These are phyloP conservation scores for Colletotrichum viniferum DNA, from an alignment of 2,329 filamentous ascomycete genomes.

Conservation along the genomic window DNA sequence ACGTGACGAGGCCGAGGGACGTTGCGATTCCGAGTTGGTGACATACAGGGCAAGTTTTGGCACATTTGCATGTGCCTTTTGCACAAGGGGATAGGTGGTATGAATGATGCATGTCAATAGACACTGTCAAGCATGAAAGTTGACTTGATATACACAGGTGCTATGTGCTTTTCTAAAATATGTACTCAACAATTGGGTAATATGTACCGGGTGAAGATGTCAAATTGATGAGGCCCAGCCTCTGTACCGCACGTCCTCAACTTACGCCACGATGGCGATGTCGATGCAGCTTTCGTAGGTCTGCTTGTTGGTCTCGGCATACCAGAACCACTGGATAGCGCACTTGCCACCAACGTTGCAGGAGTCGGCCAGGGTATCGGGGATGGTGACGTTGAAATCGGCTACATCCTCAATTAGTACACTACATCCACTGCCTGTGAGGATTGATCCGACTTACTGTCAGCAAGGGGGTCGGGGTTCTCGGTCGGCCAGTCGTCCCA, in stretches of 20 bases:
- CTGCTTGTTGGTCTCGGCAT: constrained; percentile 58
- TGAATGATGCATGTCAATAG: neutral
- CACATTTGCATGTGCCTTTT: neutral
- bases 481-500: constrained; percentile 36
- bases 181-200: neutral
- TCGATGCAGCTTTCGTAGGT: constrained; percentile 69
- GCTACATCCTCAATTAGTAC: constrained; percentile 32
- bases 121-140: neutral
- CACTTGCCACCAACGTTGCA: constrained; percentile 54
- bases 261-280: constrained; percentile 39
- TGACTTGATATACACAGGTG: neutral
- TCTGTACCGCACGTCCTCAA: neutral
- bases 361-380: constrained; percentile 44
- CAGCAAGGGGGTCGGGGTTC: constrained; percentile 20
- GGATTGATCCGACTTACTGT: constrained; percentile 22
- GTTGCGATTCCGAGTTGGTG: neutral
- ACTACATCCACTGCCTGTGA: neutral
- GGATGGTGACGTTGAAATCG: constrained; percentile 60
- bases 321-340: constrained; percentile 66
- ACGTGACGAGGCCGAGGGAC: neutral
- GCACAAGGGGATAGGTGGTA: neutral
- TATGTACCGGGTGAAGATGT: neutral
- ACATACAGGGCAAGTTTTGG: neutral
- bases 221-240: neutral
- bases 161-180: neutral